Evolutionary conservation across 164 flowering plant species (phyloP).

Genomic region (Vitis cinerea): DNA sequence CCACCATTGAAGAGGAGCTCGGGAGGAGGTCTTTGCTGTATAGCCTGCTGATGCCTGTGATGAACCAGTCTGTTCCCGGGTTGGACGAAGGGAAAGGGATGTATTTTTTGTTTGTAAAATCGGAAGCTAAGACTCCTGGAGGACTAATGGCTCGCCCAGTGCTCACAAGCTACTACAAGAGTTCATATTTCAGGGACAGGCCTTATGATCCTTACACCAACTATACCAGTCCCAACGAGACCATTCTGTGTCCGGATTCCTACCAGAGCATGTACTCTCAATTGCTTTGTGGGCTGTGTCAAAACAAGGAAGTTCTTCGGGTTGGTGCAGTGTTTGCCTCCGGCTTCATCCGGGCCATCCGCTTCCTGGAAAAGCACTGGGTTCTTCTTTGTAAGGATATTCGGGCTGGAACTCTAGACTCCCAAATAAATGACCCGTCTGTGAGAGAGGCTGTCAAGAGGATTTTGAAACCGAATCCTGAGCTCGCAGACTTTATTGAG

Average conservation of each 20-base stretch:
- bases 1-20: conserved; percentile 36
- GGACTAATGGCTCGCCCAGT: conserved; percentile 48
- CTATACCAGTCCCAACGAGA: conserved; percentile 45
- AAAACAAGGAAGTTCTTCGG: conserved; percentile 52
- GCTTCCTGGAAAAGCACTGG: conserved; percentile 69
- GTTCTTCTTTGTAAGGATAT: conserved; percentile 47
- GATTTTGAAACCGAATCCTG: conserved; percentile 40
- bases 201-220: conserved; percentile 34
- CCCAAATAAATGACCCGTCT: conserved; percentile 44
- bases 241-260: conserved; percentile 59
- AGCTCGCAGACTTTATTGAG: conserved; percentile 46
- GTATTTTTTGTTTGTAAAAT: conserved; percentile 21
- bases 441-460: conserved; percentile 36
- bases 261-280: conserved; percentile 83
- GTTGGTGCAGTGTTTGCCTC: conserved; percentile 86
- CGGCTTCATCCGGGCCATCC: conserved; percentile 66
- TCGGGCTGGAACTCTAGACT: conserved; percentile 45
- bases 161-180: conserved; percentile 46
- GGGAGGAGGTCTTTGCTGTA: conserved; percentile 26
- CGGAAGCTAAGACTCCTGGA: conserved; percentile 38
- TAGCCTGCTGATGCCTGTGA: conserved; percentile 47
- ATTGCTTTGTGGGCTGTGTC: conserved; percentile 67
- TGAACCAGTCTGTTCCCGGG: conserved; percentile 36
- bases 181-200: conserved; percentile 34
- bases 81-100: conserved; percentile 7